Evolutionary conservation across 2,329 filamentous ascomycete species (phyloP).

Genomic region (Alternaria viburni): DNA sequence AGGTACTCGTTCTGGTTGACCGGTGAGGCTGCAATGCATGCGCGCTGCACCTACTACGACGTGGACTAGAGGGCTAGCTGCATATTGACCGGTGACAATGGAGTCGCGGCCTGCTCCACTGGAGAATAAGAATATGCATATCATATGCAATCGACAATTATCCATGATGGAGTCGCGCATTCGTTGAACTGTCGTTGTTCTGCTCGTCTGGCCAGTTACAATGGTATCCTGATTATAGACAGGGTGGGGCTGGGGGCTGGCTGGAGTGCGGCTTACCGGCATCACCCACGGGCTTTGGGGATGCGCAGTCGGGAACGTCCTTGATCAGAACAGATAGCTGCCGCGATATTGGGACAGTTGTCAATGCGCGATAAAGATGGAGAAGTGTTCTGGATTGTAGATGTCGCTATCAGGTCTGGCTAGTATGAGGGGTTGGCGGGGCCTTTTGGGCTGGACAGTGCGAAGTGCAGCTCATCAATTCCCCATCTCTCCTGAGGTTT

Average conservation of each 20-base stretch:
- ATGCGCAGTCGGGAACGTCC: neutral
- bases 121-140: constrained; percentile 12
- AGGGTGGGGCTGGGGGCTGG: neutral
- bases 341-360: constrained; percentile 7
- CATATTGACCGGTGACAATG: constrained; percentile 21
- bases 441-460: constrained; percentile 4
- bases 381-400: constrained; percentile 9
- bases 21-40: constrained; percentile 39
- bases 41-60: constrained; percentile 10
- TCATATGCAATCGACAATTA: neutral
- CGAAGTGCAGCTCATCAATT: neutral
- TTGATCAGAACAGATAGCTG: constrained; percentile 1
- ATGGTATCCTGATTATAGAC: neutral
- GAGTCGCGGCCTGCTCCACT: constrained; percentile 33
- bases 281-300: neutral
- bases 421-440: constrained; percentile 5
- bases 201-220: neutral
- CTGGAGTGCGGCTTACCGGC: constrained; percentile 4
- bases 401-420: neutral
- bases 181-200: constrained; percentile 1
- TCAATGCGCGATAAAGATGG: constrained; percentile 9
- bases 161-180: neutral
- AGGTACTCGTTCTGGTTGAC: constrained; percentile 14
- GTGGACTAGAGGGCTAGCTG: constrained; percentile 16
- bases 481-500: neutral